Base-by-base conservation (phyloP, 2,329 filamentous ascomycete species). In the Didymella pomorum region DNA sequence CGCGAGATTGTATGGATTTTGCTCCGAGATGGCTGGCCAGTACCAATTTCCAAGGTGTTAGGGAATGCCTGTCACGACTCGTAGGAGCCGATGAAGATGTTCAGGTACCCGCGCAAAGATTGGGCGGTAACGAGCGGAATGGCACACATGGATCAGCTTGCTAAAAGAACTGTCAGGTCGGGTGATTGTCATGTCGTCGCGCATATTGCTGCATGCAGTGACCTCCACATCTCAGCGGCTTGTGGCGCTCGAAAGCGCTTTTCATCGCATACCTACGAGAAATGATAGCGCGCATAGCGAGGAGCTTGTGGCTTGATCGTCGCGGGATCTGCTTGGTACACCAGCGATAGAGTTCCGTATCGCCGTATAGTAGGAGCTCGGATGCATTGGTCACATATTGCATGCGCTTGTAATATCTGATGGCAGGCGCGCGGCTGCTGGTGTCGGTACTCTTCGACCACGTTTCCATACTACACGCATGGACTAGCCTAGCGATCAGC, bases 91-190 rank as follows among this genome's bases (percentile, higher is more conserved):
- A 46, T 46, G 33, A 51, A 54, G 56, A 58, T 54, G 42, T 51
- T 54, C 56, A 58, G 50, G 56, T 58, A 58, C 56, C 50, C 56
- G 56, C 50, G 56, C 37, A 50, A 41, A 49, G 14, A 42, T 50
- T 58, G 44, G 45, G 50, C 50, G 51, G 50, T 58, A 58, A 54
- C 50, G 45, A 51, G 33, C 41, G 46, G 50, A 44, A 48, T 45
- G 16, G 41, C n/a, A 58, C 20, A 46, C 56, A 54, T 54, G 56
- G 56, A 58, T 58, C 20, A 51, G 41, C 56, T 54, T 58, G 50
- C 45, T 46, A 29, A 31, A 35, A 25, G 14, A 54, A 26, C 31
- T 54, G 46, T 54, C 45, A 50, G 35, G 50, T 51, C 50, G 46
- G 39, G 25, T 46, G 20, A 54, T 41, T 58, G 33, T 47, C 31